These are phyloP conservation scores for Lentinula raphanica DNA, from an alignment of 768 basidiomycete genomes.

Conservation along the genomic window DNA sequence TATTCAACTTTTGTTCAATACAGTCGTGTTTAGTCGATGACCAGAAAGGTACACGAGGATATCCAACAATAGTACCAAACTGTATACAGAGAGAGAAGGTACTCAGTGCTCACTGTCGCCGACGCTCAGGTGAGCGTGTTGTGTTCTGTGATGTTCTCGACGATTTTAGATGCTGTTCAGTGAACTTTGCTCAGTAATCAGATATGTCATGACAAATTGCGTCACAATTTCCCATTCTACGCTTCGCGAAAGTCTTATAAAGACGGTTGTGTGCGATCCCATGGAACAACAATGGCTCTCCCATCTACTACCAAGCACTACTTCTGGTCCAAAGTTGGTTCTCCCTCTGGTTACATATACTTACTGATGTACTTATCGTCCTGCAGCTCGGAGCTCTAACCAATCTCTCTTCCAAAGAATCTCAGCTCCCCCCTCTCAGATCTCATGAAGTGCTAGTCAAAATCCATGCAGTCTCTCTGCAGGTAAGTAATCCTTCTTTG, in stretches of 20 bases:
- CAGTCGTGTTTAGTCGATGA: no score
- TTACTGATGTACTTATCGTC: not conserved
- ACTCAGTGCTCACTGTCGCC: no score
- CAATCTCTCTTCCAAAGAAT: constrained; percentile 22
- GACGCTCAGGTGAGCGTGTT: no score
- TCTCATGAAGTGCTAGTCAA: constrained; percentile 51
- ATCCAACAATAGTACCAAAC: no score
- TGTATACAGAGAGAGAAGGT: no score
- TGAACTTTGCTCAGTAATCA: no score
- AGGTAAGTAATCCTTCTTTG: constrained; percentile 23
- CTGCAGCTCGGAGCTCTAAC: constrained; percentile 18
- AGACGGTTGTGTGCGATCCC: not conserved
- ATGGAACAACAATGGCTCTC: not conserved
- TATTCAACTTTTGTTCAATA: no score
- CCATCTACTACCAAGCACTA: constrained; percentile 3
- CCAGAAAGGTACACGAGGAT: no score
- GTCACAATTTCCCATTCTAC: not conserved
- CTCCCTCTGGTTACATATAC: not conserved
- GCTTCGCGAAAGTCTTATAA: not conserved
- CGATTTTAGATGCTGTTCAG: no score
- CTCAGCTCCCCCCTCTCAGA: constrained; percentile 26
- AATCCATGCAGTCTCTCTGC: constrained; percentile 51
- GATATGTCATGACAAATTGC: no score
- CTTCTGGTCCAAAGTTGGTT: not conserved
- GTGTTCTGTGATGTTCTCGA: no score